Base-by-base conservation (phyloP, 306 rosid species). In the Argentina anserina region DNA sequence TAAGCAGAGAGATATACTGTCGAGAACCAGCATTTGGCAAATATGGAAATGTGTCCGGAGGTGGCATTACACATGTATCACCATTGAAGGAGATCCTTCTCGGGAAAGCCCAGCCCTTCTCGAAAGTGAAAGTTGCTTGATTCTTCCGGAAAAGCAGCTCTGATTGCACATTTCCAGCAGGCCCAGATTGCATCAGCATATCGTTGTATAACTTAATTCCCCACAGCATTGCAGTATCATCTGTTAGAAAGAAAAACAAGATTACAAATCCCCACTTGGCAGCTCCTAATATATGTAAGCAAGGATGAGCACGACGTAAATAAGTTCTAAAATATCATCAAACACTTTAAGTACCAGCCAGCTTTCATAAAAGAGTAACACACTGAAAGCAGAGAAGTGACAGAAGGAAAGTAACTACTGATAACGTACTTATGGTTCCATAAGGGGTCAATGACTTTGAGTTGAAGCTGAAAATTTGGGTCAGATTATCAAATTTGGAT, bases 51-150 rank as follows among this genome's bases (percentile, higher is more conserved):
- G 89, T 83, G 46, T 93, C 98, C n/a, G 97, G 98, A 13, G 86
- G 92, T 37, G 98, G 97, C 97, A 93, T 93, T 76, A 90, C 98
- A 65, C 98, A 93, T 40, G 80, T 84, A 60, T 93, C 97, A 21
- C 98, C 98, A n/a, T 93, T 90, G 82, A 90, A 93, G 80, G 86
- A 90, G 79, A 93, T 75, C 70, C 93, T 86, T 39, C 87, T 82
- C 73, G 98, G 97, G 80, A 93, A 93, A 18, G 92, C 98, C 98
- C 98, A 93, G 49, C 96, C 98, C 72, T 90, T 87, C 9, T 84
- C 97, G 29, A 93, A 89, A 61, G 93, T 89, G 70, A 93, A 93
- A 61, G 84, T 81, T 3, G 93, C 78, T 72, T 74, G 76, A 40
- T 89, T 91, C 75, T 93, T 93, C 28, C 45, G 82, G 72, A 93